Base-by-base conservation (phyloP, 331 rosid species). In the Pyracantha coccinea region DNA sequence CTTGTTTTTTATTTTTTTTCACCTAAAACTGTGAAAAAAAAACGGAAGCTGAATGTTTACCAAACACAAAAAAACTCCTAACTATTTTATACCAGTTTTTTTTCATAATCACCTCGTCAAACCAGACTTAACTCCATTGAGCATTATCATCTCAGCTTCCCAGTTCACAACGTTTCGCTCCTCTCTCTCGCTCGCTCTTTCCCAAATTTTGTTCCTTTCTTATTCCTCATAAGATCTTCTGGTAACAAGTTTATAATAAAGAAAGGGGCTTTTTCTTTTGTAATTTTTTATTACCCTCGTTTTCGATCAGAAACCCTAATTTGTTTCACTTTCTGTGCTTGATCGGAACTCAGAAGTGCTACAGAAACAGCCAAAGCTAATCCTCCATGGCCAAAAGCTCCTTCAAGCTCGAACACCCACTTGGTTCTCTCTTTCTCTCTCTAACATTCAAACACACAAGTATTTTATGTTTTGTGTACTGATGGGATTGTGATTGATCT, bases 391-490 rank as follows among this genome's bases (percentile, higher is more conserved):
- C 88, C 65, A 81, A 84, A 58, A 81, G 88, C 74, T 84, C 83
- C 78, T 84, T 84, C 85, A 84, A 84, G 78, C 80, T 81, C 23
- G 87, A 84, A 70, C 87, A 84, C 55, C 87, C 83, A n/a, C 88
- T 84, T 3, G 88, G 85, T 84, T 68, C 66, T 68, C 75, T 83
- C 76, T 68, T 72, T 83, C 76, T 72, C 47, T 63, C 76, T 62
- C 50, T 50, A 10, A 38, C 45, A 17, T 21, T 17, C 58, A 4
- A 4, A 17, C 20, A 52, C 58, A 38, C 45, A 38, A 38, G 45
- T 38, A 38, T 35, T 38, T 10, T 38, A 38, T 38, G 45, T 38
- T 38, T 10, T 11, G 4, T 38, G 45, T 52, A 6, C 2, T 59
- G 25, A 35, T 32, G 55, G 17, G 66, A 47, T 15, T 57, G 44